Conservation (phyloP, 78 protist genomes). For the Planoprotostelium fungivorum region DNA sequence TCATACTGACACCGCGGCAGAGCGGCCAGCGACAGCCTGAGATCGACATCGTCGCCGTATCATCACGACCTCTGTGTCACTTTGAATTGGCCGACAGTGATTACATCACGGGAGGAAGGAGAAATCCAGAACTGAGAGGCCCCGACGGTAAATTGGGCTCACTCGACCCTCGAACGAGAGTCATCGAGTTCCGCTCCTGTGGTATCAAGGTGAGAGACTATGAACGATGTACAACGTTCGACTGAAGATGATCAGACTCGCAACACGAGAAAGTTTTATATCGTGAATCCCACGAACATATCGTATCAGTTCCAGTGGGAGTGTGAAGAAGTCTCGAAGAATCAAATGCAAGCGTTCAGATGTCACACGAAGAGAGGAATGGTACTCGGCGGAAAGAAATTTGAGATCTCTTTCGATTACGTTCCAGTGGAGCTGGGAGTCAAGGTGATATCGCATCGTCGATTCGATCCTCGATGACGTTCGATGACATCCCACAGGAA, state of each 20-base stretch:
- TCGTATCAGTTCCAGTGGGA: slow-evolving; percentile 70
- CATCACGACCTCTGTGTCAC: slow-evolving; percentile 64
- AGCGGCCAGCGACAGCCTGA: slow-evolving; percentile 1
- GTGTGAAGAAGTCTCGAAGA: slow-evolving; percentile 1
- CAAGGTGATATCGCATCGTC: neutral
- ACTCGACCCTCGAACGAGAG: slow-evolving; percentile 38
- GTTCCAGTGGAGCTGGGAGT: slow-evolving; percentile 24
- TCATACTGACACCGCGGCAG: neutral
- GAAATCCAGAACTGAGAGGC: slow-evolving; percentile 43
- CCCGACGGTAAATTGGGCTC: slow-evolving; percentile 33
- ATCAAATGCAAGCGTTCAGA: slow-evolving; percentile 17
- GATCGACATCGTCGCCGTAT: neutral
- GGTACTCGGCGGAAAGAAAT: slow-evolving; percentile 56
- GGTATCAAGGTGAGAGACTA: slow-evolving; percentile 54
- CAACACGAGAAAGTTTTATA: slow-evolving; percentile 52
- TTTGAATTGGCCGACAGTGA: slow-evolving; percentile 58
- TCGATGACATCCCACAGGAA: slow-evolving; percentile 41
- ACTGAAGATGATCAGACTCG: neutral
- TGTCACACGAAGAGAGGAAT: slow-evolving; percentile 33
- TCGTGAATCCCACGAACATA: slow-evolving; percentile 74
- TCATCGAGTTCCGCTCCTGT: slow-evolving; percentile 58
- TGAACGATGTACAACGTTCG: neutral
- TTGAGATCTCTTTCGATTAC: slow-evolving; percentile 74
- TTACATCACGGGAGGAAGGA: slow-evolving; percentile 41
- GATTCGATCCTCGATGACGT: neutral